These are phyloP conservation scores for Ustilago lituana DNA, from an alignment of 1,284 basidiomycete genomes.

Conservation along the genomic window DNA sequence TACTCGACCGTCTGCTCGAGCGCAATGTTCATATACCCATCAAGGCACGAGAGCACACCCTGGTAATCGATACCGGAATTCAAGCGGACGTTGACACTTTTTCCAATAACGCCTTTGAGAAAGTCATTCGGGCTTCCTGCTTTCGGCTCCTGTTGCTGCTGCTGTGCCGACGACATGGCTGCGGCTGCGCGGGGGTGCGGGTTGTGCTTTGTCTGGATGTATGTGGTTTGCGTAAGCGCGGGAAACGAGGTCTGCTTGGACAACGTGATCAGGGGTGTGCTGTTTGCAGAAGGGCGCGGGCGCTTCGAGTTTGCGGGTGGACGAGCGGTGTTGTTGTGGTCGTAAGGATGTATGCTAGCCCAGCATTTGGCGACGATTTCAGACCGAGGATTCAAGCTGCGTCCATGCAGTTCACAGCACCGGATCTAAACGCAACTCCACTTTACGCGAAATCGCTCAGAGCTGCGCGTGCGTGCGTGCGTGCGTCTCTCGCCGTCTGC, in stretches of 20 bases:
- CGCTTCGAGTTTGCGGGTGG: too few species aligned
- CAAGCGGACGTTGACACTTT: slow-evolving; percentile 89
- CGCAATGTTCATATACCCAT: slow-evolving; percentile 95
- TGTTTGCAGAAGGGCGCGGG: too few species aligned
- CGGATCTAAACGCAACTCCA: slow-evolving; percentile 14
- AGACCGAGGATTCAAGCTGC: too few species aligned
- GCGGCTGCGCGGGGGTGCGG: background rate
- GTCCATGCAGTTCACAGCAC: slow-evolving; percentile 5
- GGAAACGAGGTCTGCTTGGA: too few species aligned
- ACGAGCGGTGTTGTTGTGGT: slow-evolving; percentile 24
- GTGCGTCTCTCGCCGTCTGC: slow-evolving; percentile 9
- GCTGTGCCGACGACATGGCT: slow-evolving; percentile 35
- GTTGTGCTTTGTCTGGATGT: too few species aligned
- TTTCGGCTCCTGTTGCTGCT: too few species aligned
- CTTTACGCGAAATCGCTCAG: slow-evolving; percentile 32
- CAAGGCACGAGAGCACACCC: slow-evolving; percentile 92
- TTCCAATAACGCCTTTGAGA: slow-evolving; percentile 80
- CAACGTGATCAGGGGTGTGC: too few species aligned
- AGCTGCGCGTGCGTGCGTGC: too few species aligned
- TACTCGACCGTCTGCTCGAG: slow-evolving; percentile 96
- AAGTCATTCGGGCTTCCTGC: slow-evolving; percentile 63
- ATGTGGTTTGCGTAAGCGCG: slow-evolving; percentile 15
- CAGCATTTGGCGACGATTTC: slow-evolving; percentile 21
- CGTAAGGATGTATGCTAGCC: slow-evolving; percentile 17
- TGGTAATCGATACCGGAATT: slow-evolving; percentile 97